These are phyloP conservation scores for Pestalotiopsis sp. DNA, from an alignment of 2,329 filamentous ascomycete species.

Conservation along the genomic window DNA sequence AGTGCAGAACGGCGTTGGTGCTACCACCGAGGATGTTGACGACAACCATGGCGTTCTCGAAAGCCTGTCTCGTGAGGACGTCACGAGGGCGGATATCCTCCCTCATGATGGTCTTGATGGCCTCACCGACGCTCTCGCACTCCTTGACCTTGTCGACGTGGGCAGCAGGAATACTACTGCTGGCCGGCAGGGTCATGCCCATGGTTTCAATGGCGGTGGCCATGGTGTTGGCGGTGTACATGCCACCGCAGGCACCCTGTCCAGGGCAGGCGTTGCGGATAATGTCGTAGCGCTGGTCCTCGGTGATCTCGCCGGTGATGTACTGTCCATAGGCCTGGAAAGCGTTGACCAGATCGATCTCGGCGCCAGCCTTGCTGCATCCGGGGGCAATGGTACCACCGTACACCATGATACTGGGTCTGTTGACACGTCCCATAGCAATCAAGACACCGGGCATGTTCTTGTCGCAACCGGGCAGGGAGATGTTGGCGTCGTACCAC, in stretches of 20 bases:
- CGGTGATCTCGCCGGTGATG: slow-evolving; percentile 46
- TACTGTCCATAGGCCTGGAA: slow-evolving; percentile 91
- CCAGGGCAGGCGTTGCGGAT: slow-evolving; percentile 43
- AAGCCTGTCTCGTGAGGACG: slow-evolving; percentile 55
- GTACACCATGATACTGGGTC: slow-evolving; percentile 89
- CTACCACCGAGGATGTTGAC: slow-evolving; percentile 58
- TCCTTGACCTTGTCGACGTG: slow-evolving; percentile 71
- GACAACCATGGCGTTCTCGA: slow-evolving; percentile 57
- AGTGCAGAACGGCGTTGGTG: slow-evolving; percentile 58
- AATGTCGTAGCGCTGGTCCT: slow-evolving; percentile 46
- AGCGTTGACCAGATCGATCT: slow-evolving; percentile 93
- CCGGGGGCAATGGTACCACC: slow-evolving; percentile 93
- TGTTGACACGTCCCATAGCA: slow-evolving; percentile 53
- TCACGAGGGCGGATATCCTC: slow-evolving; percentile 64
- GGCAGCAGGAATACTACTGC: slow-evolving; percentile 78
- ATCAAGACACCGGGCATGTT: slow-evolving; percentile 53
- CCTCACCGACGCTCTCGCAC: slow-evolving; percentile 70
- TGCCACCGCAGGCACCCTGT: slow-evolving; percentile 52
- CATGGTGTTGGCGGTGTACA: slow-evolving; percentile 57
- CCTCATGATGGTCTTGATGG: slow-evolving; percentile 73
- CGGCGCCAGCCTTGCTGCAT: slow-evolving; percentile 73
- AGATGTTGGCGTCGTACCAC: slow-evolving; percentile 83
- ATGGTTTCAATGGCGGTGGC: slow-evolving; percentile 53
- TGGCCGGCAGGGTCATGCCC: slow-evolving; percentile 57
- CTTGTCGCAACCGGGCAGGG: slow-evolving; percentile 55